A percentile compares a stretch with the other conserved stretches of the same genome.
Conservation (phyloP, 164 flowering plant species). For the Vitis riparia region DNA sequence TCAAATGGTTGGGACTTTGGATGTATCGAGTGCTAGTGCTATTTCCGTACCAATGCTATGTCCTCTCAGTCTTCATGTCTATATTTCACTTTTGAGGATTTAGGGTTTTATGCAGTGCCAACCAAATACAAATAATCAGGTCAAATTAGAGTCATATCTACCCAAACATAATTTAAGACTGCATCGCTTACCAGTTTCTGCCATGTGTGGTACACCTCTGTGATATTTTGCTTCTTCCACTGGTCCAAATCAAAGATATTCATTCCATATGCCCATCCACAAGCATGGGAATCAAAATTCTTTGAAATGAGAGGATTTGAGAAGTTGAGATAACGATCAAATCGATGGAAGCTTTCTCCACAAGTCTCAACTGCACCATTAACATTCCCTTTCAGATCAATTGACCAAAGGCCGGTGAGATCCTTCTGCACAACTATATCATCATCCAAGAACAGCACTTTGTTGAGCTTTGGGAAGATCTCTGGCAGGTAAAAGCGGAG, state of each 20-base stretch:
- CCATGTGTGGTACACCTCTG: conserved; percentile 78
- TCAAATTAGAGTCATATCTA: background rate
- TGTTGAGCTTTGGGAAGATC: conserved; percentile 85
- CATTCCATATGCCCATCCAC: conserved; percentile 98
- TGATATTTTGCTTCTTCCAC: conserved; percentile 75
- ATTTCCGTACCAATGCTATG: no score
- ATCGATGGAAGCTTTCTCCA: conserved; percentile 76
- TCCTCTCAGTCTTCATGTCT: background rate
- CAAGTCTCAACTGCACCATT: conserved; percentile 94
- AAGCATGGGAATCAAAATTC: conserved; percentile 76
- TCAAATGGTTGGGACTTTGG: background rate
- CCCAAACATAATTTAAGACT: background rate
- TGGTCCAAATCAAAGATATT: conserved; percentile 75
- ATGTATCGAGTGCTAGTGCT: no score
- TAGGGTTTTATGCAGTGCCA: background rate
- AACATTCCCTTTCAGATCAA: conserved; percentile 83
- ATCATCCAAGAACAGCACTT: conserved; percentile 90
- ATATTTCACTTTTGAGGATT: background rate
- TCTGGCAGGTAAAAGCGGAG: conserved; percentile 94
- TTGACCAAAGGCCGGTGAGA: conserved; percentile 73
- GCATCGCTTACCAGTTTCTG: conserved; percentile 65
- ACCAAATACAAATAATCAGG: background rate
- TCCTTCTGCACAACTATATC: conserved; percentile 92
- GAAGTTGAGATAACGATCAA: conserved; percentile 79
- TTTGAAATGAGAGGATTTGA: conserved; percentile 76